A percentile compares a stretch with the other conserved stretches of the same genome.
Evolutionary conservation across 441 rosid species (phyloP).

Genomic region (Populus hybrid): DNA sequence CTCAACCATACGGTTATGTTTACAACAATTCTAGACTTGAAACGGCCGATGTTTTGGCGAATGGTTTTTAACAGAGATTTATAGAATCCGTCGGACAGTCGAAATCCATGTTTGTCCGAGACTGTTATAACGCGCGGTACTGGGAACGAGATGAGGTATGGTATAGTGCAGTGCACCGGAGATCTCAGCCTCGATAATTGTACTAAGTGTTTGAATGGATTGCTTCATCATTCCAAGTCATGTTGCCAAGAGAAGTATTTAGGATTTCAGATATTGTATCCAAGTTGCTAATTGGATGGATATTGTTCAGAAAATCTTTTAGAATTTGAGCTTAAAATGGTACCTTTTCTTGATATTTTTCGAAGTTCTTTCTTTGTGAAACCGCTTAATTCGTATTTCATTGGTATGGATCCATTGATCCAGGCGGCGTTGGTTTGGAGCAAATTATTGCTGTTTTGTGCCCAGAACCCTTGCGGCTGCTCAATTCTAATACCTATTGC

Average conservation of each 20-base stretch:
- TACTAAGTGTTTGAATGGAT: background rate
- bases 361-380: background rate
- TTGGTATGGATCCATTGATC: background rate
- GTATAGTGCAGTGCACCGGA: background rate
- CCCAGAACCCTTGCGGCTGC: background rate
- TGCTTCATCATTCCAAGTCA: background rate
- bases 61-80: background rate
- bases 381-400: no score
- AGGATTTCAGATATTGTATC: background rate
- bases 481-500: background rate
- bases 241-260: background rate
- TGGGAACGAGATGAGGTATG: background rate
- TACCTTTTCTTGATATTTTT: background rate
- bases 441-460: background rate
- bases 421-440: background rate
- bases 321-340: background rate
- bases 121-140: background rate
- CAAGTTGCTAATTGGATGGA: background rate
- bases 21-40: background rate
- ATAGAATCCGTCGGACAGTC: background rate
- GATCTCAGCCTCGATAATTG: background rate
- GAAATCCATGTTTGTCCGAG: background rate
- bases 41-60: background rate
- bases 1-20: background rate
- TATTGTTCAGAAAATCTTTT: background rate